Base-by-base conservation (phyloP, 441 rosid genomes). In the Gossypium trilobum region DNA sequence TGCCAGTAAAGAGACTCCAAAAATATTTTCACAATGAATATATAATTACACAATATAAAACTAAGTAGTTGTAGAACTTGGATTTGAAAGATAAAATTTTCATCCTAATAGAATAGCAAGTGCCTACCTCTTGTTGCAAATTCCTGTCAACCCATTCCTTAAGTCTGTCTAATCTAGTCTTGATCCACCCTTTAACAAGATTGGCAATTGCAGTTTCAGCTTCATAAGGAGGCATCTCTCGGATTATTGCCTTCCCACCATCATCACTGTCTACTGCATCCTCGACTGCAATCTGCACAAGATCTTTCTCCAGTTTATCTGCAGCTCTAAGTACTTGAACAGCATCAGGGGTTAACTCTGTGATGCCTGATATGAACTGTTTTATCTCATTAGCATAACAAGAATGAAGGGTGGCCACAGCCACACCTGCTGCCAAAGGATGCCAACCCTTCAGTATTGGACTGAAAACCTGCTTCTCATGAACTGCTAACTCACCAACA, bases 261-360 rank as follows among this genome's bases (percentile, higher is more conserved):
- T 94, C 99, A 76, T 94, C 99, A 75, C 97, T 87, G 78, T 94
- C 96, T 58, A 94, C 99, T 2, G 97, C 88, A 85, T 94, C 99
- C 86, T 92, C 99, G 19, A 94, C 99, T 23, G 99, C 99, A 72
- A 94, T 94, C 82, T 90, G 99, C 63, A 94, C 99, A 44, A 94
- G 97, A 91, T 92, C 97, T 79, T 92, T 85, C 85, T 94, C 99
- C 77, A 92, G 85, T 75, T 94, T 94, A 87, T 94, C 97, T n/a
- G 97, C 97, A 62, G 91, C 97, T 78, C 99, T 87, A 73, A 94
- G 75, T 54, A 91, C 89, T 82, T 92, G 96, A 11, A 94, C 97
- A 4, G 91, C 91, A 73, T 94, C 97, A 0, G 98, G 89, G 61
- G 99, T 92, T 78, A 95, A 83, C 66, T 95, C 99, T 0, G 77